phyloP scores from a whole-genome alignment of 2,329 filamentous ascomycete species.

The Coccinonectria pachysandricola region DNA sequence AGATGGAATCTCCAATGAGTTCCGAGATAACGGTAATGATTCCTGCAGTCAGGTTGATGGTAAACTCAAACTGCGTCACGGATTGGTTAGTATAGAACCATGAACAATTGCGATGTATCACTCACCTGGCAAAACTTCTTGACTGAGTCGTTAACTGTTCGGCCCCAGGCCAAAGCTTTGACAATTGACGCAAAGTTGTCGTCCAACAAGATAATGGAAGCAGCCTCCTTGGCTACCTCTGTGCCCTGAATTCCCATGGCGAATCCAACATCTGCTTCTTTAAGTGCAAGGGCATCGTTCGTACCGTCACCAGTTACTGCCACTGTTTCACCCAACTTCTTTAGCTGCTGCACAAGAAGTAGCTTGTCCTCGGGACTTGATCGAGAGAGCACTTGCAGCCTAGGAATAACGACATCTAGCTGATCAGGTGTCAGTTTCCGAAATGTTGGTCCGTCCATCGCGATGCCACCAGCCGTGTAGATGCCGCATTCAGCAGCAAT shows the following conservation, averaged over 20 bases:
- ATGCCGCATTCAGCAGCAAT: slow-evolving; percentile 57
- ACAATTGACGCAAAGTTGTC: slow-evolving; percentile 59
- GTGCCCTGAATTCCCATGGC: slow-evolving; percentile 59
- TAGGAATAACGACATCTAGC: slow-evolving; percentile 42
- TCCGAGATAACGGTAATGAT: slow-evolving; percentile 55
- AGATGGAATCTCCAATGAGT: slow-evolving; percentile 47
- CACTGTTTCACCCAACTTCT: slow-evolving; percentile 45
- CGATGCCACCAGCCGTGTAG: slow-evolving; percentile 48
- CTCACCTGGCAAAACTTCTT: slow-evolving; percentile 54
- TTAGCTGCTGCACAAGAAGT: slow-evolving; percentile 45
- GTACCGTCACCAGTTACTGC: slow-evolving; percentile 58
- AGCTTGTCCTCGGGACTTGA: slow-evolving; percentile 51
- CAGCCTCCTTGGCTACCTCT: slow-evolving; percentile 58
- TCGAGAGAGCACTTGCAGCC: slow-evolving; percentile 40
- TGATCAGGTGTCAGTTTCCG: slow-evolving; percentile 43
- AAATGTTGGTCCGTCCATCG: slow-evolving; percentile 57
- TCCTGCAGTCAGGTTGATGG: slow-evolving; percentile 60
- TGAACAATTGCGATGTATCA: no score
- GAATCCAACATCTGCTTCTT: slow-evolving; percentile 57
- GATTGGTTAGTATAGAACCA: background rate
- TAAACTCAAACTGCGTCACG: slow-evolving; percentile 48
- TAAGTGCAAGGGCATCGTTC: slow-evolving; percentile 56
- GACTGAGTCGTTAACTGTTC: slow-evolving; percentile 57
- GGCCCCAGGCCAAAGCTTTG: slow-evolving; percentile 58
- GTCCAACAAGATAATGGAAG: slow-evolving; percentile 57